Conservation (phyloP, 2,329 filamentous ascomycete species). For the Penicillium psychrosexuale region DNA sequence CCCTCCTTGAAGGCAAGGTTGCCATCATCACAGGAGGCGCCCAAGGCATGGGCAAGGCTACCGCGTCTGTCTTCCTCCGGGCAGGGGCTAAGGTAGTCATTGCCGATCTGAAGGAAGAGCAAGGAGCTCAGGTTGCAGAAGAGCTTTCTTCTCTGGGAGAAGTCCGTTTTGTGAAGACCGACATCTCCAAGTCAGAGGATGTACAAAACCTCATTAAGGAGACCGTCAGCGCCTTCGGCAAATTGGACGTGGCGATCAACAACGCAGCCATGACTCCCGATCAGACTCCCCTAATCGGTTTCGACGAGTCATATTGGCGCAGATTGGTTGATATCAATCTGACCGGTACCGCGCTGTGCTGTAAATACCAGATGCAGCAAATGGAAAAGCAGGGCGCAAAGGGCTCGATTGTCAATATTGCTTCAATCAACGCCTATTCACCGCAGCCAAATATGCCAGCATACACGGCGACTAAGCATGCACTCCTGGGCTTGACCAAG, state of each 20-base stretch:
- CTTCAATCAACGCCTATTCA: conserved; percentile 39
- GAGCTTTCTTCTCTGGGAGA: conserved; percentile 16
- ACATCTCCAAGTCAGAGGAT: conserved; percentile 30
- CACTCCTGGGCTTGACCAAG: conserved; percentile 45
- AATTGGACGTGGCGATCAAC: conserved; percentile 46
- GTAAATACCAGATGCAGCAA: conserved; percentile 39
- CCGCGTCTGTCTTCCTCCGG: conserved; percentile 61
- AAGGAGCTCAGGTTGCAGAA: conserved; percentile 14
- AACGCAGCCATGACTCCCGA: conserved; percentile 34
- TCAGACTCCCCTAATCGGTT: conserved; percentile 30
- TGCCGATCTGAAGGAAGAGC: conserved; percentile 64
- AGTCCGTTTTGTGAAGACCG: conserved; percentile 23
- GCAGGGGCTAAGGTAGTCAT: conserved; percentile 77
- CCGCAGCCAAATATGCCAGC: conserved; percentile 39
- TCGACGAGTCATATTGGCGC: conserved; percentile 34
- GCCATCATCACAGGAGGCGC: conserved; percentile 28
- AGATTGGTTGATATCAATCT: conserved; percentile 41
- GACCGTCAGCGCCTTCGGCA: conserved; percentile 36
- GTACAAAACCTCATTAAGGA: conserved; percentile 31
- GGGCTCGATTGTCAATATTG: conserved; percentile 44
- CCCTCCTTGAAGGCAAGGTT: conserved; percentile 14
- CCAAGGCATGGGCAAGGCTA: conserved; percentile 34
- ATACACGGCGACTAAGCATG: conserved; percentile 46
- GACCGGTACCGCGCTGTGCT: conserved; percentile 36
- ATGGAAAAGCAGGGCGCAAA: conserved; percentile 34